Percentiles rank a stretch among this genome's conserved stretches.
Conservation (phyloP, 176 grass and related monocot genomes). For the Miscanthus lutarioriparius region DNA sequence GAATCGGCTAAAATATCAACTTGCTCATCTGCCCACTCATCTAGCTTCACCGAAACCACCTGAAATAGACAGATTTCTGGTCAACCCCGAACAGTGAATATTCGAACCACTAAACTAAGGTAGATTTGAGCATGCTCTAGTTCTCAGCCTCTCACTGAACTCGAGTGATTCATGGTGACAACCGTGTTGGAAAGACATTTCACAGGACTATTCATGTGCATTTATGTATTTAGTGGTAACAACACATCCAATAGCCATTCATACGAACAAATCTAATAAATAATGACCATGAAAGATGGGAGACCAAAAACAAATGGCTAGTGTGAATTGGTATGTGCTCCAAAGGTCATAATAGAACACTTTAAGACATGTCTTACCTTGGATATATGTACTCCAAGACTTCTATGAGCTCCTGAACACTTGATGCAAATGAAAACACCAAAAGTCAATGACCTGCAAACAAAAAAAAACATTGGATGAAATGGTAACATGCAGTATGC, state of each 20-base stretch:
- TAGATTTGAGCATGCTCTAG: background rate
- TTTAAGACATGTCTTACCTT: conserved; percentile 48
- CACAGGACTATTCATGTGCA: background rate
- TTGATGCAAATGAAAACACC: conserved; percentile 99
- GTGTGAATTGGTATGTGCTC: background rate
- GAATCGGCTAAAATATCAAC: conserved; percentile 66
- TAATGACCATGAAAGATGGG: conserved; percentile 14
- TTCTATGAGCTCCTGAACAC: conserved; percentile 95
- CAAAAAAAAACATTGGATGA: conserved; percentile 9
- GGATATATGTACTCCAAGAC: conserved; percentile 93
- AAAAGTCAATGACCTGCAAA: conserved; percentile 72
- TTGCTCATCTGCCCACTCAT: conserved; percentile 94
- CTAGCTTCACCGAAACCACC: conserved; percentile 85
- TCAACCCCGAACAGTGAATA: conserved; percentile 22
- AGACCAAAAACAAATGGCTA: conserved; percentile 4
- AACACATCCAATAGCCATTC: background rate
- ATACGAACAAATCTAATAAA: conserved; percentile 1
- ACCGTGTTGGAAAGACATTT: background rate
- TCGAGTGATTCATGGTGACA: conserved; percentile 15
- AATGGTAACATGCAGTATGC: conserved; percentile 8
- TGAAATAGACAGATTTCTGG: conserved; percentile 43
- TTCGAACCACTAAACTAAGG: background rate
- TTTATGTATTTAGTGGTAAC: background rate
- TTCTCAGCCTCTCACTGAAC: conserved; percentile 7
- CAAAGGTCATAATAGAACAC: background rate